phyloP scores from a whole-genome alignment of 1,284 basidiomycete species.

The Ganoderma lingzhi region DNA sequence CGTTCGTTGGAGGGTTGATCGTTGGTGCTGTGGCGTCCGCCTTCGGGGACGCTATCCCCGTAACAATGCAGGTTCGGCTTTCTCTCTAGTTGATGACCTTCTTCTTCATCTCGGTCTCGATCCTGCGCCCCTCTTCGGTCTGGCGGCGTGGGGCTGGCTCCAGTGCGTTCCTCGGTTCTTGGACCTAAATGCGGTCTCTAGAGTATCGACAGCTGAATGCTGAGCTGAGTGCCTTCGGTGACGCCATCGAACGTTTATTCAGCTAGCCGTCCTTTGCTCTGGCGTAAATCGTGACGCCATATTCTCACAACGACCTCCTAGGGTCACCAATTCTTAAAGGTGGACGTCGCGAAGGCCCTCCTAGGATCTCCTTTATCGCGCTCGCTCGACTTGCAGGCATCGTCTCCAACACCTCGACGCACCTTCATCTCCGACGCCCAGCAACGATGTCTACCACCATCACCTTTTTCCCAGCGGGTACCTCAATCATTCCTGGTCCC shows the following conservation, averaged over 20 bases:
- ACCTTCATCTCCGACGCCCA: neutral
- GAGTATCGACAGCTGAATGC: neutral
- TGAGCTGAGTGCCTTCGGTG: neutral
- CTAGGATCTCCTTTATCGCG: neutral
- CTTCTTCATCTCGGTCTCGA: neutral
- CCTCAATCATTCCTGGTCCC: neutral
- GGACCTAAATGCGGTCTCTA: neutral
- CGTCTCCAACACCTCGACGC: neutral
- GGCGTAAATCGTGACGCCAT: constrained; percentile 10
- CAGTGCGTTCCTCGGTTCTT: neutral
- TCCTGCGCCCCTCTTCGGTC: neutral
- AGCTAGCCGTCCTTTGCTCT: neutral
- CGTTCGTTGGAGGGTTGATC: neutral
- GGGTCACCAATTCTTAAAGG: neutral
- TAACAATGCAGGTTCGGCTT: neutral
- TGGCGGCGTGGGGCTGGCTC: neutral
- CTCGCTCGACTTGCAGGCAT: neutral
- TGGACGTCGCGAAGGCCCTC: neutral
- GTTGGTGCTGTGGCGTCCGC: neutral
- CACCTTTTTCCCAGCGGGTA: constrained; percentile 13
- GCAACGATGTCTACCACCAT: constrained; percentile 10
- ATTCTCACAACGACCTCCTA: neutral
- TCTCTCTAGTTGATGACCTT: neutral
- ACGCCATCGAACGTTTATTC: constrained; percentile 1
- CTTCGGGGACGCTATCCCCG: neutral